Base-by-base conservation (phyloP, 2,329 filamentous ascomycete species). In the Hymenoscyphus albidus region DNA sequence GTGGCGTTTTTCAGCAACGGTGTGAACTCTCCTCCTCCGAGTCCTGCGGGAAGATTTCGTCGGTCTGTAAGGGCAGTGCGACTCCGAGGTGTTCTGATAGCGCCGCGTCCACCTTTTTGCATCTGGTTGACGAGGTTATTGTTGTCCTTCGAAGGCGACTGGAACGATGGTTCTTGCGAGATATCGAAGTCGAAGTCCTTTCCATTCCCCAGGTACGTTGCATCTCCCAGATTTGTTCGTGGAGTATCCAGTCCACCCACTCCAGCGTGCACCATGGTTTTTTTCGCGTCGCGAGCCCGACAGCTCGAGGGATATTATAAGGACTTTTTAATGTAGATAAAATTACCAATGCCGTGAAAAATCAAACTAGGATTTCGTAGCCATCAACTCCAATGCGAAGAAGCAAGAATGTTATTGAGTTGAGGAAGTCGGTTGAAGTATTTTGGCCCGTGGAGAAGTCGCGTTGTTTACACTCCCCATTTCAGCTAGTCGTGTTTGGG, bases 131-230 rank as follows among this genome's bases (percentile, higher is more conserved):
- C 80, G 31, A 97, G 79, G 71, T 95, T 91, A 72, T 88, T 86
- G 74, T 88, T 80, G 75, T 89, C 86, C 77, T 91, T 93, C 35
- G 83, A 85, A 31, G 90, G 93, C 38, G 91, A 93, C 64, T 88
- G 86, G 71, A 97, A 97, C 0, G 94, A 95, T 64, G 91, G 88
- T 75, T 96, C 92, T 72, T 93, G 89, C 61, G 92, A 96, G 70
- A 94, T 88, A 72, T 96, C 92, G 74, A 96, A 87, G 74, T 92
- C 88, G 71, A 87, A 64, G 32, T 63, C 81, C 80, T 78, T 84
- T 61, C 67, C 78, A 78, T 87, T 81, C 77, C 79, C 86, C 68
- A 96, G 82, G 77, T 89, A 94, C 70, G 93, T 96, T 78, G 87
- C 88, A 83, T 97, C 92, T 74, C 90, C 92, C 70, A 88, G 78